Evolutionary conservation across 169 alveolate genomes (phyloP), one percentile per base, ranked within the genome.

Genomic region (Cystoisospora suis): DNA sequence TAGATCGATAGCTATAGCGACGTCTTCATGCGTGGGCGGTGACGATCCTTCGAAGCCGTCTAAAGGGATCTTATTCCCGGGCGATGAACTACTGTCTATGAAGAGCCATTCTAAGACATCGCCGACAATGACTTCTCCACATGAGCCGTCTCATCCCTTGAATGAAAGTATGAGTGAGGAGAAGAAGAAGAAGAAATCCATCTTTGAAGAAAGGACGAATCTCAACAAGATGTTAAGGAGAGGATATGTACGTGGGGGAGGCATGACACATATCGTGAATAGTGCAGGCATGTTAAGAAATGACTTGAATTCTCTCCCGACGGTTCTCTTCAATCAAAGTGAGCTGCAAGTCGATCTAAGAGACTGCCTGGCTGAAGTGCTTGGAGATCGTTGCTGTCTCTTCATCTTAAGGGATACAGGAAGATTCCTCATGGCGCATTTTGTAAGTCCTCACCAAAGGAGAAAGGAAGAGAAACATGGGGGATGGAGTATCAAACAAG

Each of bases 351-450:
- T 58, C 42, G 40, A 46, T 36, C 89, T 83, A 44, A 58, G 34
- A 9, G 89, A 45, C 7, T 36, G 69, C 56, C 69, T 65, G 3
- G 56, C 65, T 32, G 42, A 44, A 20, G 23, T 83, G 34, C n/a
- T 83, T 46, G 47, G 81, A 23, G 65, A 44, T n/a, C 15, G 44
- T 0, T 38, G 58, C 42, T 69, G 91, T 36, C 91, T 86, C 59
- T 47, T 86, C 65, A 58, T 83, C 32, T 61, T 83, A 36, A 9
- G 61, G 34, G 42, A 49, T 6, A 80, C 46, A 42, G 86, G 86
- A 17, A 65, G 91, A 32, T 86, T 53, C 46, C 86, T 80, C 38
- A 85, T 86, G 32, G 91, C 91, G 32, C 91, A 86, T 53, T 58
- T 86, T 34, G 91, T 86, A 29, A 86, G 81, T 3, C 65, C 65